phyloP scores from a whole-genome alignment of 257 asterid genomes.

The Solanum clarkiae region DNA sequence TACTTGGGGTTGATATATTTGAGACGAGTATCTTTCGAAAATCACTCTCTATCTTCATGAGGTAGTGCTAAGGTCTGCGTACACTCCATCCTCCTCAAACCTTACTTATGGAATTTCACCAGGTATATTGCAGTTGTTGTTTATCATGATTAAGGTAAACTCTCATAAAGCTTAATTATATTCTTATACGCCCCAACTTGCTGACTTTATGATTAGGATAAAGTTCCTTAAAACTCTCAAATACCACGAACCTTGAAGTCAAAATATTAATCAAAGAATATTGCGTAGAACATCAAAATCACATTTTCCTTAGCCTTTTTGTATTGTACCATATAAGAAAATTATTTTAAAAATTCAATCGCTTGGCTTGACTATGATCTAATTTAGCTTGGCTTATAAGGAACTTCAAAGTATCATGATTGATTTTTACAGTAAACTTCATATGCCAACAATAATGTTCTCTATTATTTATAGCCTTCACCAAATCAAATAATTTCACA shows the following conservation, averaged over 20 bases:
- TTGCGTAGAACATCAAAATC: background rate
- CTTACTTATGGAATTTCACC: too few species aligned
- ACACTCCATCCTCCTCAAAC: too few species aligned
- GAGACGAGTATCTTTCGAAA: too few species aligned
- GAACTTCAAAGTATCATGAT: background rate
- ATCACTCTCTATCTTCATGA: too few species aligned
- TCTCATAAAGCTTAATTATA: background rate
- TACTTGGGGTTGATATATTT: too few species aligned
- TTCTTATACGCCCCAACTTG: background rate
- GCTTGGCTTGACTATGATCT: background rate
- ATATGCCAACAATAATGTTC: background rate
- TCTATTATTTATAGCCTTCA: background rate
- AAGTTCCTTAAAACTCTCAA: background rate
- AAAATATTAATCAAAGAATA: background rate
- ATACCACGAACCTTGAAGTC: background rate
- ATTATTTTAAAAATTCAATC: background rate
- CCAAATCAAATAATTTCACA: background rate
- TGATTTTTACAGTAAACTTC: background rate
- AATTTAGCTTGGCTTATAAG: background rate
- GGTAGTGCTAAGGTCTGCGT: too few species aligned
- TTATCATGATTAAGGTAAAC: background rate
- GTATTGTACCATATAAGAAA: background rate
- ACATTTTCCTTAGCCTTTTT: background rate
- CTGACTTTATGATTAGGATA: background rate
- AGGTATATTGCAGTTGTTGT: too few species aligned